Evolutionary conservation across 768 basidiomycete species (phyloP), one percentile per base, ranked within the genome.

Genomic region (Brasilioporus rufonigricans): DNA sequence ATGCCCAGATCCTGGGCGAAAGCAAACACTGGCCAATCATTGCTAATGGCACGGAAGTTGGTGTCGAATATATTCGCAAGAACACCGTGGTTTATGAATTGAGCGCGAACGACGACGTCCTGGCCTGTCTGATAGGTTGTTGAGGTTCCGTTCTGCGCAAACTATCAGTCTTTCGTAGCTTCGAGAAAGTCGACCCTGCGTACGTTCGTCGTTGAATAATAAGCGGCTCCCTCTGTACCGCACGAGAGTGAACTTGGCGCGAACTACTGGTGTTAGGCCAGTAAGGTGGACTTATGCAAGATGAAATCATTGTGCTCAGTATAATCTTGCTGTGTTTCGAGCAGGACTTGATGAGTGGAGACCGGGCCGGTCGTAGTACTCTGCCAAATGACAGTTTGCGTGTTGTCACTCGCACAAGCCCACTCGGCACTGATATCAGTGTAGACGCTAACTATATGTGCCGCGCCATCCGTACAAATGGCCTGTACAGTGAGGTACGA

Each of bases 11-110:
- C 76, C 27, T 79, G 80, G 23, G 83, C 76, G 46, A 85, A 74
- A 9, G 74, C 84, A 59, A 87, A 86, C 9, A 86, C 83, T 16
- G 84, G 78, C 84, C 83, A 85, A 55, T 77, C 70, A 61, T 84
- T 69, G 18, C 70, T 70, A 36, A 85, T 76, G 5, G 81, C 77
- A 16, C 85, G 80, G 74, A 84, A 86, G 54, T 73, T 73, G 16
- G 77, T 80, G 63, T 85, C 83, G 40, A 74, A 72, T 0, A 78
- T 77, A 61, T 85, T 80, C 5, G 73, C 62, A 41, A 86, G 80
- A 14, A 63, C 59, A 8, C 82, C 81, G 57, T 78, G 76, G 60
- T 77, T 81, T 65, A 85, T 79, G 66, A 85, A 87, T 59, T 83
- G 81, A 3, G 78, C 76, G 43, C 84, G 82, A 48, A 84, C 80